Base-by-base conservation (phyloP, 306 rosid species). In the Biancaea sappan region DNA sequence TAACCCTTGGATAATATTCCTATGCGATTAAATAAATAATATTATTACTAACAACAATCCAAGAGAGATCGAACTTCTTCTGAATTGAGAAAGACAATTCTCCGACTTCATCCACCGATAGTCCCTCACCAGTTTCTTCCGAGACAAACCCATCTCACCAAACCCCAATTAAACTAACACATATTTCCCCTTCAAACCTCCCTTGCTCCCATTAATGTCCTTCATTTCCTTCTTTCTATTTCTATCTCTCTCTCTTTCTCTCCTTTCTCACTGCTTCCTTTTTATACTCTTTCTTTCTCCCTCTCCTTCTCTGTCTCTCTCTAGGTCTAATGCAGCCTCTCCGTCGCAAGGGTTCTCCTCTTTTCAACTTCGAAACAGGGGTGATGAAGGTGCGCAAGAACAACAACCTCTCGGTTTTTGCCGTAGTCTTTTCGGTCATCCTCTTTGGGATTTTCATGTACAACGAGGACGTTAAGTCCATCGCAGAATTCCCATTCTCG, bases 361-460 rank as follows among this genome's bases (percentile, higher is more conserved):
- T 83, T 35, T 84, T 88, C 83, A 79, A 48, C 66, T 68, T 85
- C 46, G 97, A 88, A 72, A 74, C 78, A n/a, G 89, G 86, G 47
- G 48, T 79, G 10, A 91, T 92, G 96, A 95, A 92, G 86, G 78
- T 69, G 21, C 84, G 98, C 2, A 95, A 95, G 81, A 88, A 88
- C 92, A 87, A 81, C 71, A 90, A 95, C 69, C 88, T 92, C 41
- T 81, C 98, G 0, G 77, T 95, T 1, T 84, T 95, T 52, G 97
- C 84, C 0, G 97, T 95, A 0, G 94, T 90, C 1, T 92, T 87
- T 83, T 87, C 98, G 12, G 75, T 95, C 1, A 87, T 88, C 59
- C 91, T 95, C 64, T 95, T 95, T 31, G 99, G 94, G 47, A 46
- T 90, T 21, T 95, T 95, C 96, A 95, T 95, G 90, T 95, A 95